Conservation (phyloP, 73 alveolate species). For the Tetrahymena thermophila region DNA sequence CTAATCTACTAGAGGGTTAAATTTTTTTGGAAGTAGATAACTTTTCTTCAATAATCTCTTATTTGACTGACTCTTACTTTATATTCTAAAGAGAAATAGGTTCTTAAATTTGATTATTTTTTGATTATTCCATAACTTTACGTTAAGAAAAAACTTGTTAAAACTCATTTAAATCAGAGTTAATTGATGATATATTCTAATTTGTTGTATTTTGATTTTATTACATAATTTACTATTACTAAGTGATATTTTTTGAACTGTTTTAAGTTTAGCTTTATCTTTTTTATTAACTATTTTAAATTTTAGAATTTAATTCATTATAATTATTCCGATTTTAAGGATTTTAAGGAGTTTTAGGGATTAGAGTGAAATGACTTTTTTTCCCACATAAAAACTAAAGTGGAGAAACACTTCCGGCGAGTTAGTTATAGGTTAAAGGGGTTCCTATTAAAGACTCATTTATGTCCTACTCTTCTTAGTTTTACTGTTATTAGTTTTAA, state of each 20-base stretch:
- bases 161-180: background rate
- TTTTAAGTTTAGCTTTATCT: background rate
- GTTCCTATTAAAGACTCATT: background rate
- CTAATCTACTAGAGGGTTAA: background rate
- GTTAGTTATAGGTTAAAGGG: background rate
- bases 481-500: background rate
- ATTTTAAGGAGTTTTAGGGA: background rate
- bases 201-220: background rate
- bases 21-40: background rate
- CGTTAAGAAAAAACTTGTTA: background rate
- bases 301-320: background rate
- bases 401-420: background rate
- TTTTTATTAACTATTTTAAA: background rate
- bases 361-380: background rate
- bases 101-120: background rate
- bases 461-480: background rate
- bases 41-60: background rate
- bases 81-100: background rate
- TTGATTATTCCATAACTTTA: background rate
- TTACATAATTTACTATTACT: background rate
- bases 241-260: background rate
- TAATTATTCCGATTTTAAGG: background rate
- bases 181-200: background rate
- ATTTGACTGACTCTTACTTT: background rate
- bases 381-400: background rate